Percentiles rank a stretch among this genome's conserved stretches.
phyloP scores from a whole-genome alignment of 441 rosid species.

The Gossypium davidsonii region DNA sequence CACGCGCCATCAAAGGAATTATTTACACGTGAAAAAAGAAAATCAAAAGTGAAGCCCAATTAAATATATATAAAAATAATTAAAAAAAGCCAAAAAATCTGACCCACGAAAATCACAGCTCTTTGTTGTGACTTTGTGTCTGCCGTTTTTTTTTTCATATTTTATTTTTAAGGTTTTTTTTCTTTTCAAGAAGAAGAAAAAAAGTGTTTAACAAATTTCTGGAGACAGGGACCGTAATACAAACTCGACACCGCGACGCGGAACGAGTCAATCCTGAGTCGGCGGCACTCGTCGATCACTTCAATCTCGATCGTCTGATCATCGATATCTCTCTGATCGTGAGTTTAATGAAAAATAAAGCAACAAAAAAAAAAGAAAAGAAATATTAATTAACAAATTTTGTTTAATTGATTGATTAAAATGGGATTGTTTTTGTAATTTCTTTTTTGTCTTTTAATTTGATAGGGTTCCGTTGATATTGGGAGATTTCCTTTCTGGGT shows the following conservation, averaged over 20 bases:
- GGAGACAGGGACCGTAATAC: slow-evolving; percentile 1
- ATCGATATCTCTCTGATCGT: slow-evolving; percentile 10
- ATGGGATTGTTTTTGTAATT: background rate
- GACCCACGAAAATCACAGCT: background rate
- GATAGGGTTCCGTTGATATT: background rate
- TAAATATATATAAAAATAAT: background rate
- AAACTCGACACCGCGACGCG: slow-evolving; percentile 15
- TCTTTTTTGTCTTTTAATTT: slow-evolving; percentile 1
- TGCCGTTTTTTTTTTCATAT: background rate
- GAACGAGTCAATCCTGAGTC: slow-evolving; percentile 16
- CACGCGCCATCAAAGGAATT: background rate
- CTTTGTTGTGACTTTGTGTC: background rate
- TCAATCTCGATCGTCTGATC: slow-evolving; percentile 16
- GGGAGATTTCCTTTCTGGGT: slow-evolving; percentile 6
- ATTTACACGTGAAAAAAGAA: background rate
- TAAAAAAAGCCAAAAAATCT: background rate
- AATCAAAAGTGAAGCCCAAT: background rate
- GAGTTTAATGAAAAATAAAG: background rate
- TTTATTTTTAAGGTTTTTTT: background rate
- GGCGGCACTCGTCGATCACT: slow-evolving; percentile 13
- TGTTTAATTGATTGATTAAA: background rate
- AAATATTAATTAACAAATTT: slow-evolving; percentile 8
- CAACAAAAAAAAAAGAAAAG: background rate
- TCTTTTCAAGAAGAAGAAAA: background rate
- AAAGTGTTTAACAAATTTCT: background rate